Evolutionary conservation across 2,329 filamentous ascomycete genomes (phyloP).

Genomic region (Canariomyces notabilis): DNA sequence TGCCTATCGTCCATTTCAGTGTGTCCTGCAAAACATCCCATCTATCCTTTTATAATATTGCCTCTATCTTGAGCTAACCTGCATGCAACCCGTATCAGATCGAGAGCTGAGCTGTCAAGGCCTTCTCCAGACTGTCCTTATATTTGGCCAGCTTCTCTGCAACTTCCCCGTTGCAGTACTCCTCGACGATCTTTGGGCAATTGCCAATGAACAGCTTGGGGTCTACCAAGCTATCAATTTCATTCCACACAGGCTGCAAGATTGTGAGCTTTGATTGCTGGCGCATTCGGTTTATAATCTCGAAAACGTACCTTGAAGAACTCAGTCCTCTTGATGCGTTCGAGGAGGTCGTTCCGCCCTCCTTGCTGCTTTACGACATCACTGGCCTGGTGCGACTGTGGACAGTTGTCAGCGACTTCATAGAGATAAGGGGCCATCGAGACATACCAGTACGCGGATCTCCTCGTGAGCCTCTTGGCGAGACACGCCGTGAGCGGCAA

Average conservation of each 20-base stretch:
- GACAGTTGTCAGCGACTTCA: background rate
- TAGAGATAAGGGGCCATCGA: background rate
- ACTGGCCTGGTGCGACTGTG: conserved; percentile 33
- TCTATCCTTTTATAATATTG: background rate
- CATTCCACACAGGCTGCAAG: conserved; percentile 53
- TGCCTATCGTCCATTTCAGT: background rate
- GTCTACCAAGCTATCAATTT: conserved; percentile 63
- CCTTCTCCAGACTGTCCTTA: conserved; percentile 17
- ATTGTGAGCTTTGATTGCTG: conserved; percentile 19
- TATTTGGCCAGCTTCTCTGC: conserved; percentile 21
- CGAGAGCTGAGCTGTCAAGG: conserved; percentile 23
- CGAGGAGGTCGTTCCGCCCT: conserved; percentile 74
- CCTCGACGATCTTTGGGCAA: conserved; percentile 24
- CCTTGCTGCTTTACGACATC: conserved; percentile 55
- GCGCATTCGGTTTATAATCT: too few species aligned
- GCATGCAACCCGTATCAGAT: conserved; percentile 15
- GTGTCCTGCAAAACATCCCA: background rate
- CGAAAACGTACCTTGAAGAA: conserved; percentile 55
- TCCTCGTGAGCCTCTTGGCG: conserved; percentile 83
- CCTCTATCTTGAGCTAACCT: background rate
- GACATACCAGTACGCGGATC: conserved; percentile 63
- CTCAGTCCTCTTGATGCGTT: conserved; percentile 63
- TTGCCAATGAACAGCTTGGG: conserved; percentile 43
- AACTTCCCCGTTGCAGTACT: conserved; percentile 25
- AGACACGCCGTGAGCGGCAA: conserved; percentile 64